Conservation (phyloP, 495 filamentous ascomycete genomes). For the Aspergillus sparsus region DNA sequence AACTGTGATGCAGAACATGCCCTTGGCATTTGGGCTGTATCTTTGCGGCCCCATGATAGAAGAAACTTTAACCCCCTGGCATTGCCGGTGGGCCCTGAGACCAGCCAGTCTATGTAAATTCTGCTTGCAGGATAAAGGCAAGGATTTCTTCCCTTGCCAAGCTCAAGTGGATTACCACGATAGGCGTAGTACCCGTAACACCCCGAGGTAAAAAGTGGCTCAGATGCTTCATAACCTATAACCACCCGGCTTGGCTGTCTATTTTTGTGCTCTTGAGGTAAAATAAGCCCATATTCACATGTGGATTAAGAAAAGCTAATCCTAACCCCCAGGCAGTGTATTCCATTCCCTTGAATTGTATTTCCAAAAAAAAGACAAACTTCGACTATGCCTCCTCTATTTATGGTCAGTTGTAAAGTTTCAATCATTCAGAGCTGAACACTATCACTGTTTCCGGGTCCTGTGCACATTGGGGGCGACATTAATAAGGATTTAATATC, state of each 20-base stretch:
- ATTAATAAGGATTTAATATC: not conserved
- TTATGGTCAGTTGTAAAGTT: not conserved
- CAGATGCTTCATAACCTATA: not conserved
- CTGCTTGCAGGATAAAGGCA: not conserved
- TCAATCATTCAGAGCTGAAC: no score
- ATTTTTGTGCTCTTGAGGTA: not conserved
- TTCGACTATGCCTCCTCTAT: not conserved
- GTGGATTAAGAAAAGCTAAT: not conserved
- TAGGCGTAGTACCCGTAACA: not conserved
- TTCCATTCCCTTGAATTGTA: not conserved
- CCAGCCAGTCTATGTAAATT: not conserved
- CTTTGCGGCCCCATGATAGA: not conserved
- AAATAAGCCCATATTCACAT: not conserved
- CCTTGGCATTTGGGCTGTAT: no score
- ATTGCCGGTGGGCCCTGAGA: not conserved
- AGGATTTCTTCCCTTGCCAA: not conserved
- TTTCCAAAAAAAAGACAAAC: not conserved
- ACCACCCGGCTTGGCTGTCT: not conserved
- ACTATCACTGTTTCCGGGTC: not conserved
- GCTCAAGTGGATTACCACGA: not conserved
- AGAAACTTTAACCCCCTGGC: not conserved
- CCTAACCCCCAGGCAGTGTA: not conserved
- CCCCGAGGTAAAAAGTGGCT: not conserved
- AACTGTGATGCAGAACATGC: no score
- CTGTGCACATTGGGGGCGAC: not conserved